phyloP scores from a whole-genome alignment of 2,329 filamentous ascomycete genomes.

The Colletotrichum sp. region DNA sequence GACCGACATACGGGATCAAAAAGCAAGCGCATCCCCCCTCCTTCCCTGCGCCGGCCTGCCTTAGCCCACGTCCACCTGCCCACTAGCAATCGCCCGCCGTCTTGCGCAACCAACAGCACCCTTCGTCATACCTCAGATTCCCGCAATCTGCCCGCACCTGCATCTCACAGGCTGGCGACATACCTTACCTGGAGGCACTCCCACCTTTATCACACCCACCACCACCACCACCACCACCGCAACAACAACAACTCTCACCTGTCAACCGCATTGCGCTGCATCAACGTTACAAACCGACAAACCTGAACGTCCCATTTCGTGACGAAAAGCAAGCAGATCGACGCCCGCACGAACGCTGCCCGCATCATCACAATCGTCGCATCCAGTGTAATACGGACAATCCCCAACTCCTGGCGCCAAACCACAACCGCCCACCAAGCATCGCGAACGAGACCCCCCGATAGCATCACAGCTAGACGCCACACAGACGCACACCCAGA shows the following conservation, averaged over 20 bases:
- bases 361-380: not conserved
- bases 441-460: not conserved
- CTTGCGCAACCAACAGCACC: not conserved
- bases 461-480: not conserved
- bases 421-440: not conserved
- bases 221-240: not conserved
- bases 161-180: not conserved
- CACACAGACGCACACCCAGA: not conserved
- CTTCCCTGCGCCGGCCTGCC: not conserved
- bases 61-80: not conserved
- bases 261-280: not conserved
- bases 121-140: conserved; percentile 1
- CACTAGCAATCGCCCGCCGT: not conserved
- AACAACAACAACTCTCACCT: not conserved
- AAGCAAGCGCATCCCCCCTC: not conserved
- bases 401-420: not conserved
- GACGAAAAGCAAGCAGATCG: not conserved
- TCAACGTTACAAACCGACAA: not conserved
- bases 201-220: not conserved
- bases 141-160: not conserved
- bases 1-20: not conserved
- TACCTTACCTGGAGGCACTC: not conserved
- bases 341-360: not conserved
- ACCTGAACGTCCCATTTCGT: not conserved
- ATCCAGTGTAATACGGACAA: not conserved